These are phyloP conservation scores for Cronartium ribicola DNA, from an alignment of 1,284 basidiomycete genomes.

Conservation along the genomic window DNA sequence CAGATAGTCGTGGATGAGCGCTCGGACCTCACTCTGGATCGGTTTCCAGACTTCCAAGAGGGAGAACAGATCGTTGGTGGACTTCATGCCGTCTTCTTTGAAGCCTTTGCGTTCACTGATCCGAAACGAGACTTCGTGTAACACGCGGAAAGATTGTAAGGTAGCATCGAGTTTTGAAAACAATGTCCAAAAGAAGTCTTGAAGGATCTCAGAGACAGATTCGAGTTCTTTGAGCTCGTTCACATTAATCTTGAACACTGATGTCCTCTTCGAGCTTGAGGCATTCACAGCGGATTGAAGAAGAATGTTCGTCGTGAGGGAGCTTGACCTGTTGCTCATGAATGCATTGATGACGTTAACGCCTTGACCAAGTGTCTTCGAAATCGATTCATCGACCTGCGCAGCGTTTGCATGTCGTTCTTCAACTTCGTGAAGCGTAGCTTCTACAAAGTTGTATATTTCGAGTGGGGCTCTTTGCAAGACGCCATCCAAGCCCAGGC, in stretches of 20 bases:
- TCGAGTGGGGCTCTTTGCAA: constrained; percentile 79
- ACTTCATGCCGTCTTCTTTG: constrained; percentile 72
- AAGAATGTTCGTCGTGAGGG: constrained; percentile 10
- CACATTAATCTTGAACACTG: constrained; percentile 63
- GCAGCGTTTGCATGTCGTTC: constrained; percentile 63
- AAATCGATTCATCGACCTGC: constrained; percentile 2
- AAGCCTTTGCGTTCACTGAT: constrained; percentile 70
- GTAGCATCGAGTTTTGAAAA: constrained; percentile 96
- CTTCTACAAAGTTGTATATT: constrained; percentile 78
- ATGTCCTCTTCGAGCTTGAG: constrained; percentile 59
- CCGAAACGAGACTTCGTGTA: constrained; percentile 77
- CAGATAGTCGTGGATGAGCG: constrained; percentile 83
- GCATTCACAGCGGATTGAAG: not conserved
- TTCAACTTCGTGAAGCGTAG: constrained; percentile 82
- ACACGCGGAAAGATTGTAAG: constrained; percentile 82
- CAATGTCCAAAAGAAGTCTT: constrained; percentile 94
- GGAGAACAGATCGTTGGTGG: constrained; percentile 64
- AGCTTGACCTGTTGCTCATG: constrained; percentile 38
- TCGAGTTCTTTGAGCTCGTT: constrained; percentile 48
- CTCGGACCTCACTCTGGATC: constrained; percentile 82
- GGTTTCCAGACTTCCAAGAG: constrained; percentile 86
- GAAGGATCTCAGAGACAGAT: constrained; percentile 64
- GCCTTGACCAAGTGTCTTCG: constrained; percentile 38
- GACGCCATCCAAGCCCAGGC: constrained; percentile 75
- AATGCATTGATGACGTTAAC: constrained; percentile 34